Evolutionary conservation across 768 basidiomycete species (phyloP), one percentile per base, ranked within the genome.

Genomic region (Tylopilus balloui): DNA sequence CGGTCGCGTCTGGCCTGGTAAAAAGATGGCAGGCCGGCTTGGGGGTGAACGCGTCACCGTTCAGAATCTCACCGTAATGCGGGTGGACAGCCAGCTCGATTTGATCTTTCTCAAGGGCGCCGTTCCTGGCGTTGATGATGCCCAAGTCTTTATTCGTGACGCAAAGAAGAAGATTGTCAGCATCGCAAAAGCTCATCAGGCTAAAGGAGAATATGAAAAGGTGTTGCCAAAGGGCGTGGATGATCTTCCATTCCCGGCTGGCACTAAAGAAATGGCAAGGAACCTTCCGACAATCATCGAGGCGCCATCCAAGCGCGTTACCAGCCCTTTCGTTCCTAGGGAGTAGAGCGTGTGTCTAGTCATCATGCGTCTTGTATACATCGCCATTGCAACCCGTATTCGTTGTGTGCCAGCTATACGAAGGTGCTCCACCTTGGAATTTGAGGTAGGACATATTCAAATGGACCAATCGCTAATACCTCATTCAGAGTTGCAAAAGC

Each of bases 1-100:
- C 21, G 96, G 96, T 40, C 84, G 96, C 60, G 78, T 97, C 6
- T 92, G 89, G 72, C 96, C 96, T 4, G 96, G 96, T 31, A 96
- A 93, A 73, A 98, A 97, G 75, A 97, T 96, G 95, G 83, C 95
- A 10, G 96, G 96, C 28, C 85, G 84, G 20, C 84, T 97, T 76
- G 96, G 96, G 42, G 86, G 83, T 48, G 76, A 81, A 54, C 83
- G 84, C 34, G 78, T 79, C 9, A 98, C 95, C 8, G 76, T 78
- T 13, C 92, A 95, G 62, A 98, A 97, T 64, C 81, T 98, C 21
- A 69, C 84, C 1, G 91, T 98, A 36, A 78, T 93, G 47, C 87
- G 92, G 19, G 78, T 99, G 51, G 96, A 99, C 73, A 81, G 80
- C 19, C 71, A 73, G 13, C 81, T 96, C 41, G 86, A 98, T 69